Percentiles rank a stretch among this genome's conserved stretches.
Conservation (phyloP, 2,329 filamentous ascomycete genomes). For the Monosporascus sp. region DNA sequence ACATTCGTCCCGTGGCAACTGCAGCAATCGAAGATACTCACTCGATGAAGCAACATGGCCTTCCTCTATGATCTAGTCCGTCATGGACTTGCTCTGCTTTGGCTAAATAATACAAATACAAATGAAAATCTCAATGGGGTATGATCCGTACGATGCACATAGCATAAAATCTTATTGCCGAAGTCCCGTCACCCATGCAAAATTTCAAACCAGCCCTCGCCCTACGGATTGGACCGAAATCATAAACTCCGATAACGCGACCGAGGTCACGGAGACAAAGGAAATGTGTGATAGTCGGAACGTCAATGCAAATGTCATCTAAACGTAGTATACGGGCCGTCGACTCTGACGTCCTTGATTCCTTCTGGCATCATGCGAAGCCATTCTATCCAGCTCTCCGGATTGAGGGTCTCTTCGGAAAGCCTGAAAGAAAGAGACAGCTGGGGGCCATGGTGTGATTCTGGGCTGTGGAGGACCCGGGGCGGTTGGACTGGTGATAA, state of each 20-base stretch:
- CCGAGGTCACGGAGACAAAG: not conserved
- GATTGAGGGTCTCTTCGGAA: conserved; percentile 44
- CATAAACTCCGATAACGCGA: not conserved
- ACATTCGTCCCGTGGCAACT: no score
- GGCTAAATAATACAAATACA: no score
- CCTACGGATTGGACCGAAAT: not conserved
- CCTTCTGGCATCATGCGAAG: conserved; percentile 53
- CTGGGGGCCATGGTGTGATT: conserved; percentile 31
- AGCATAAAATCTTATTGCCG: no score
- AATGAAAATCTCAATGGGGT: no score
- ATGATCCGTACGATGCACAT: no score
- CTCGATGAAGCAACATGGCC: no score
- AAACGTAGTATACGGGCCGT: conserved; percentile 42
- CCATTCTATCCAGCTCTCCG: conserved; percentile 54
- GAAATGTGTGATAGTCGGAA: not conserved
- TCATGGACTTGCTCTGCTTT: no score
- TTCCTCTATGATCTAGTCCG: no score
- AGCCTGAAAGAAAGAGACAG: conserved; percentile 47
- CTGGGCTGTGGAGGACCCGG: conserved; percentile 36
- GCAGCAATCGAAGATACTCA: no score
- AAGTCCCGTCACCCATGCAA: no score
- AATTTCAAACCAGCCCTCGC: no score
- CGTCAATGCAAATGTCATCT: conserved; percentile 23
- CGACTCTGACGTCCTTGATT: conserved; percentile 50
- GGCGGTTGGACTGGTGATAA: conserved; percentile 43